phyloP scores from a whole-genome alignment of 106 monocot genomes.

The Dendrobium chrysotoxum region DNA sequence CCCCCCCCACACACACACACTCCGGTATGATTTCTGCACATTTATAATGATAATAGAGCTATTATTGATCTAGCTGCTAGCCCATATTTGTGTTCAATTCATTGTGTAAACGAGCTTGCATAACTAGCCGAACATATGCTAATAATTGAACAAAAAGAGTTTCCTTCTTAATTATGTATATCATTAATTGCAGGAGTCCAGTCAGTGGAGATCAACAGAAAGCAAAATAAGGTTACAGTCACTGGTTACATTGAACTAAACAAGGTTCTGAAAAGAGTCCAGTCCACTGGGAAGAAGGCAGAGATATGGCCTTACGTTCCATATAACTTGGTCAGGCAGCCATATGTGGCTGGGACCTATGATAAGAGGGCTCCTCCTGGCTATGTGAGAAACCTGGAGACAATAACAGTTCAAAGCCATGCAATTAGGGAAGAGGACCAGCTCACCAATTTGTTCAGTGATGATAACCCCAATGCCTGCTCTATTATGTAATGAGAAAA shows the following conservation, averaged over 20 bases:
- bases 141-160: too few relatives aligned
- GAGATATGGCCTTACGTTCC: conserved; percentile 65
- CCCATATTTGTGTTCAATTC: too few relatives aligned
- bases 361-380: conserved; percentile 65
- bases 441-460: conserved; percentile 43
- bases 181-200: conserved; percentile 21
- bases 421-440: conserved; percentile 28
- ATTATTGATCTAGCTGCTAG: too few relatives aligned
- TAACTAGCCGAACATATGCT: too few relatives aligned
- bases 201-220: conserved; percentile 46
- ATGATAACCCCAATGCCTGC: conserved; percentile 67
- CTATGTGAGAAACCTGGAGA: conserved; percentile 40
- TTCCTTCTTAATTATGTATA: too few relatives aligned
- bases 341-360: conserved; percentile 35
- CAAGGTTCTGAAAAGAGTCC: conserved; percentile 41
- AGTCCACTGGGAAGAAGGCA: conserved; percentile 50
- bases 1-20: too few relatives aligned
- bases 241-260: conserved; percentile 38
- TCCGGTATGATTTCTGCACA: too few relatives aligned
- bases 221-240: conserved; percentile 42
- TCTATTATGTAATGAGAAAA: conserved; percentile 38
- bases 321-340: conserved; percentile 38
- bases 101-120: too few relatives aligned
- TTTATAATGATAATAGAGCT: too few relatives aligned
- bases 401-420: conserved; percentile 13